Base-by-base conservation (phyloP, 495 filamentous ascomycete species). In the Mytilinidion resinicola region DNA sequence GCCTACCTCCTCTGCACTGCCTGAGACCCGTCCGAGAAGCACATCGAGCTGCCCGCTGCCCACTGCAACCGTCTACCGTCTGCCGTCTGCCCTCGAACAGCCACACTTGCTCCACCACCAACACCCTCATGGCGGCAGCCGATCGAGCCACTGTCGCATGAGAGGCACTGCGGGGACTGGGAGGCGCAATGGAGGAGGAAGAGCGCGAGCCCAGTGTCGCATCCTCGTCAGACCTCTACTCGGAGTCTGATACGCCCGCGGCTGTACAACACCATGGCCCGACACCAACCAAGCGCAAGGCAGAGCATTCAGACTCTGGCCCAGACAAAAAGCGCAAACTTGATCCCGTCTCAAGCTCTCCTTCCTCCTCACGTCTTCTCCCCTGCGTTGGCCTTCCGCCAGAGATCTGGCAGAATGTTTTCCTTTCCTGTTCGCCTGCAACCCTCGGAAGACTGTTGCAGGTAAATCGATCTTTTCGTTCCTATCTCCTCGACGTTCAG, bases 401-500 rank as follows among this genome's bases (percentile, higher is more conserved):
- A 42, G 68, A 64, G 43, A 41, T 69, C 44, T 72, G 70, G 71
- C 72, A 74, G 58, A 60, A 70, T 42, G 55, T 74, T 30, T 72
- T 73, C 64, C 54, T 61, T 35, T 66, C 56, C 12, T 61, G 72
- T 36, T 55, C 64, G 7, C 67, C 70, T 20, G 43, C 53, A 38
- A 56, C 52, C 35, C 68, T 74, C 37, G 57, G 59, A 49, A 66
- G 68, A 51, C 63, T 72, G 52, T 50, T 70, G 38, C 63, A 64
- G 34, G 70, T 74, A 37, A 69, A 66, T 62, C 69, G 65, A 60
- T 37, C 60, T 9, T 70, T 74, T 65, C 56, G 65, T 51, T 55
- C 53, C 10, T 79, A 77, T 72, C 77, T 85, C 64, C 72, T 71
- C 21, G 57, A 68, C 53, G 62, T 58, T 30, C 60, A 64, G 36